Evolutionary conservation across 768 basidiomycete genomes (phyloP).

Genomic region (Hygrophorus pudorinus): DNA sequence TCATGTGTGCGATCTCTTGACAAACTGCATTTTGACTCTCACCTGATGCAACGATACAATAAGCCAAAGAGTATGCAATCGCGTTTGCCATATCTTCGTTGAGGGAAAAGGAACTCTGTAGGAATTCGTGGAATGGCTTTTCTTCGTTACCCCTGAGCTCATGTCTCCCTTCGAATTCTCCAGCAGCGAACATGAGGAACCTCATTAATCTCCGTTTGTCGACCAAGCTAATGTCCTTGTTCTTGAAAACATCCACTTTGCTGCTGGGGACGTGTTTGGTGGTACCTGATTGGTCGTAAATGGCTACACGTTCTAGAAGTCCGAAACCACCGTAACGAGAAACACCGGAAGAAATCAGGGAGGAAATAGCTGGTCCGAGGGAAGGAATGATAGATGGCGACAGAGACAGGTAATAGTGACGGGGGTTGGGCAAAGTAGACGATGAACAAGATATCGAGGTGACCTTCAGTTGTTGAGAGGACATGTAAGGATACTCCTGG

Average conservation of each 20-base stretch:
- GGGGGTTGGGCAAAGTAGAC: constrained; percentile 40
- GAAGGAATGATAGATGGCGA: constrained; percentile 75
- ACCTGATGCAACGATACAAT: constrained; percentile 54
- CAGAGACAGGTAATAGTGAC: constrained; percentile 82
- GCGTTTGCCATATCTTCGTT: constrained; percentile 44
- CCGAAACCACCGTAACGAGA: constrained; percentile 88
- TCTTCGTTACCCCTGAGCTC: constrained; percentile 50
- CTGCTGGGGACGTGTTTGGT: constrained; percentile 70
- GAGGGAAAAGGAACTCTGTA: constrained; percentile 56
- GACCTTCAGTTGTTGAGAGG: constrained; percentile 19
- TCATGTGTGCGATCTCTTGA: constrained; percentile 1
- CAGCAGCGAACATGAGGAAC: constrained; percentile 72
- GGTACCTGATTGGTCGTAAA: constrained; percentile 39
- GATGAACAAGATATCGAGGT: constrained; percentile 34
- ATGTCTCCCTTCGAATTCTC: constrained; percentile 56
- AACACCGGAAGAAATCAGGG: constrained; percentile 74
- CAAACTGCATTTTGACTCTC: constrained; percentile 10
- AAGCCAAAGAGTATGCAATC: constrained; percentile 73
- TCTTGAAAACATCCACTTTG: constrained; percentile 92
- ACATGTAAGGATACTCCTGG: constrained; percentile 2
- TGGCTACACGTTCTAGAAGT: constrained; percentile 59
- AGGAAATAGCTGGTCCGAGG: constrained; percentile 65
- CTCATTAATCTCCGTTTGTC: constrained; percentile 92
- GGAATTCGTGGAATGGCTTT: constrained; percentile 49
- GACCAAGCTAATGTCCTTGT: constrained; percentile 59